Evolutionary conservation across 306 rosid genomes (phyloP), one percentile per base, ranked within the genome.

Genomic region (Neltuma alba): DNA sequence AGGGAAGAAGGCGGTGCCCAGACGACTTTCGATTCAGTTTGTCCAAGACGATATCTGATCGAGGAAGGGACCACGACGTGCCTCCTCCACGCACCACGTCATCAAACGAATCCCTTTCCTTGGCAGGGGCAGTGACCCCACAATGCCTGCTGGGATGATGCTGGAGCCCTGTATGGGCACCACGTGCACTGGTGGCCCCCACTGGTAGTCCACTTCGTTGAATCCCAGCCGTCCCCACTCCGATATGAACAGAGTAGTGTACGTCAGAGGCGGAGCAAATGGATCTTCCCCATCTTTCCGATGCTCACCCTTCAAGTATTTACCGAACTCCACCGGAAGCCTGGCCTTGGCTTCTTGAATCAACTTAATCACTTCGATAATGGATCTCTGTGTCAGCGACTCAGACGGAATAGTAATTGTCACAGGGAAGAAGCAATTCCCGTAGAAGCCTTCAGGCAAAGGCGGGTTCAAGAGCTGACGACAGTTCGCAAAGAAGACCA

Each of bases 151-250:
- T 0, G 94, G 98, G 3, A 91, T 86, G 3, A 83, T 25, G n/a
- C 42, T 34, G 4, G 89, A 89, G 6, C 90, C 93, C 65, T 89
- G 93, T 3, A 91, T 83, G 1, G 98, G 93, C 27, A 89, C 85
- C 57, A 93, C 87, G 42, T 89, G 82, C 40, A 83, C 76, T 0
- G 98, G 91, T 21, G 91, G 89, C 2, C 97, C 98, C 92, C 91
- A 93, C 44, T 76, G 83, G 18, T 86, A 89, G 78, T 93, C 93
- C 40, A 93, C 89, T 14, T 82, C 30, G 82, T 93, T 89, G 83
- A 91, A 89, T 18, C 98, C 98, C 33, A 93, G 86, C 70, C 87
- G 70, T 3, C 93, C 93, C 98, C 97, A 93, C 76, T 93, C 98
- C 0, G 95, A 91, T 25, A 93, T 70, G 16, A 91, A 87, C 67